These are phyloP conservation scores for Boletus bicolor DNA, from an alignment of 768 basidiomycete species.

Conservation along the genomic window DNA sequence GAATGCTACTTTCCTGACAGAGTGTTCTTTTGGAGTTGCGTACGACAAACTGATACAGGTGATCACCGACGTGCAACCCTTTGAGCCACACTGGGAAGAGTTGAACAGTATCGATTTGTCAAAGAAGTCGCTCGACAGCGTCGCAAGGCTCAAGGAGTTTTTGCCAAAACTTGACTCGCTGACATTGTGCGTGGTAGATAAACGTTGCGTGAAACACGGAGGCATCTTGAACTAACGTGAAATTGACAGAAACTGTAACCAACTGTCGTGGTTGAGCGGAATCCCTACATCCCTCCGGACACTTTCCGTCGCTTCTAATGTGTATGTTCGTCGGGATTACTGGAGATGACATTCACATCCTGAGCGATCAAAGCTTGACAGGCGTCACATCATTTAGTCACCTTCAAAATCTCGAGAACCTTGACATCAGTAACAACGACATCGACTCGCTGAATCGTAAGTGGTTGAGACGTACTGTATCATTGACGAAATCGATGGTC, in stretches of 20 bases:
- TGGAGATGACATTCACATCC: slow-evolving; percentile 11
- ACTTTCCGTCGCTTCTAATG: slow-evolving; percentile 72
- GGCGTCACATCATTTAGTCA: slow-evolving; percentile 86
- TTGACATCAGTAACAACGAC: slow-evolving; percentile 90
- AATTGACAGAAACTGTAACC: slow-evolving; percentile 60
- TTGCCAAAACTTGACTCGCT: slow-evolving; percentile 74
- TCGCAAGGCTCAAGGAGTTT: slow-evolving; percentile 82
- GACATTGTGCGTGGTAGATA: slow-evolving; percentile 58
- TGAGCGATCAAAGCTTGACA: slow-evolving; percentile 58
- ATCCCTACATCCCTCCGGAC: slow-evolving; percentile 69
- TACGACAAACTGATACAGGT: slow-evolving; percentile 87
- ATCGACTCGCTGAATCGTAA: slow-evolving; percentile 84
- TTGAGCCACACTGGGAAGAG: slow-evolving; percentile 92
- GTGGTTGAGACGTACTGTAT: slow-evolving; percentile 31
- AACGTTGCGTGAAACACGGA: slow-evolving; percentile 1
- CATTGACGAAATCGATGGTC: neutral
- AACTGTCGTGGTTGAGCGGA: slow-evolving; percentile 77
- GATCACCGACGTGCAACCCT: slow-evolving; percentile 93
- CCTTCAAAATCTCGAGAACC: slow-evolving; percentile 76
- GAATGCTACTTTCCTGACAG: slow-evolving; percentile 80
- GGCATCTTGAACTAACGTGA: slow-evolving; percentile 15
- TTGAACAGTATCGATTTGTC: slow-evolving; percentile 71
- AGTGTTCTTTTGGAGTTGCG: slow-evolving; percentile 95
- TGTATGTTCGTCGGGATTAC: slow-evolving; percentile 39
- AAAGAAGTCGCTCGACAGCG: slow-evolving; percentile 56